Percentiles rank a stretch among this genome's conserved stretches.
Conservation (phyloP, 306 rosid species). For the Alnus glutinosa region DNA sequence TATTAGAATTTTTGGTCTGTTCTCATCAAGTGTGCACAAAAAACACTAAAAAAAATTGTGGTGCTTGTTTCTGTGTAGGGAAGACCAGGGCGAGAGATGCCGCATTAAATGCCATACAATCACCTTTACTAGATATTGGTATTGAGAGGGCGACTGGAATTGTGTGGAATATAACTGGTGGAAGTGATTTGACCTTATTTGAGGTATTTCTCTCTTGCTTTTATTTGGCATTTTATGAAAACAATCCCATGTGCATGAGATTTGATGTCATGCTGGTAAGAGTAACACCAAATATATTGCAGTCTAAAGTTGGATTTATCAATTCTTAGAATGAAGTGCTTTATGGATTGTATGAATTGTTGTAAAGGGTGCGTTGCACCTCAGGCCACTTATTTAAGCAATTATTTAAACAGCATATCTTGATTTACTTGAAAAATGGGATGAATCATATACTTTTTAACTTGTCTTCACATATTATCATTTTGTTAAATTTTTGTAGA, state of each 20-base stretch:
- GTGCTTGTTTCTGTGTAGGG: slow-evolving; percentile 53
- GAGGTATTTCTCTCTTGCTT: slow-evolving; percentile 58
- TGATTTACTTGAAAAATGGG: neutral
- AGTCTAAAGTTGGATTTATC: neutral
- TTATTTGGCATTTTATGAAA: neutral
- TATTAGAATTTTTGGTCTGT: slow-evolving; percentile 17
- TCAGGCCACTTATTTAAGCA: neutral
- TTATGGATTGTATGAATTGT: neutral
- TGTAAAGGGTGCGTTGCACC: neutral
- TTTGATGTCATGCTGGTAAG: neutral
- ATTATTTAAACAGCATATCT: neutral
- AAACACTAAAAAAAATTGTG: slow-evolving; percentile 22
- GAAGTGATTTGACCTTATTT: slow-evolving; percentile 87
- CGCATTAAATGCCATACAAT: slow-evolving; percentile 97
- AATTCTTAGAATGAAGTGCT: slow-evolving; percentile 3
- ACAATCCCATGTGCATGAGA: neutral
- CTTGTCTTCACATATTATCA: neutral
- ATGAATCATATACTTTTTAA: neutral
- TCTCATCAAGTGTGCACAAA: slow-evolving; percentile 6
- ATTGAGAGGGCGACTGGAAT: slow-evolving; percentile 99
- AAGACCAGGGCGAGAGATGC: slow-evolving; percentile 99
- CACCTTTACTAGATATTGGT: slow-evolving; percentile 94
- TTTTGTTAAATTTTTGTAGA: neutral
- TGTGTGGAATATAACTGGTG: slow-evolving; percentile 99
- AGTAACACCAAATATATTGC: neutral